Percentiles rank a stretch among this genome's conserved stretches.
These are phyloP conservation scores for Clavariopsis aquatica DNA, from an alignment of 495 filamentous ascomycete species.

Conservation along the genomic window DNA sequence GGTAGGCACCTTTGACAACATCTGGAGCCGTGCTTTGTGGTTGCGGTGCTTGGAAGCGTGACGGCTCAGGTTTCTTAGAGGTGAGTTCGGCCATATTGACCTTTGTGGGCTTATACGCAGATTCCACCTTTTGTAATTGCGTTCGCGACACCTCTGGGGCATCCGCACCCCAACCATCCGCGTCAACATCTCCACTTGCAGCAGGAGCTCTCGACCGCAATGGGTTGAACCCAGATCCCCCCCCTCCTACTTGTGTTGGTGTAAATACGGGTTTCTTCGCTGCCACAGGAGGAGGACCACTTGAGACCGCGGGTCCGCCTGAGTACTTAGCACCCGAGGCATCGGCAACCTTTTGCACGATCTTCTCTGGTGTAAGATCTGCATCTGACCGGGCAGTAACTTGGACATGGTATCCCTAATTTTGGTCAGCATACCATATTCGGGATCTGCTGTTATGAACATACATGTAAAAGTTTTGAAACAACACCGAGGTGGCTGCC, in stretches of 20 bases:
- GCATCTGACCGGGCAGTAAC: conserved; percentile 88
- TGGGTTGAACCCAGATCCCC: conserved; percentile 63
- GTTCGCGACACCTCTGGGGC: conserved; percentile 84
- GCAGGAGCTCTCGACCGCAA: conserved; percentile 53
- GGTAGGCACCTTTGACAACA: conserved; percentile 87
- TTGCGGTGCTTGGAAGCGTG: conserved; percentile 51
- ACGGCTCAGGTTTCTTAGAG: conserved; percentile 65
- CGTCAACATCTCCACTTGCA: conserved; percentile 56
- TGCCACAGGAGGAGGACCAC: conserved; percentile 63
- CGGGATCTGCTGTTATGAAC: conserved; percentile 31
- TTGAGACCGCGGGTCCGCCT: conserved; percentile 55
- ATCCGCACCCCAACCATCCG: conserved; percentile 95
- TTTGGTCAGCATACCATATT: not conserved
- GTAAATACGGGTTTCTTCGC: conserved; percentile 88
- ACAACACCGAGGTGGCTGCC: conserved; percentile 89
- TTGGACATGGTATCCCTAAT: conserved; percentile 93
- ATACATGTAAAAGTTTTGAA: conserved; percentile 82
- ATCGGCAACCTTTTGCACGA: conserved; percentile 92
- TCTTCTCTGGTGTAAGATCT: conserved; percentile 82
- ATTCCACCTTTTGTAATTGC: conserved; percentile 86
- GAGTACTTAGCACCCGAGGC: conserved; percentile 95
- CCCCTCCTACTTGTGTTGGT: conserved; percentile 68
- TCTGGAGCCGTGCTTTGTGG: conserved; percentile 53
- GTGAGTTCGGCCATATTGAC: conserved; percentile 81
- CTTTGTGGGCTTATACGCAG: conserved; percentile 91